A percentile compares a stretch with the other conserved stretches of the same genome.
Evolutionary conservation across 495 filamentous ascomycete genomes (phyloP).

Genomic region (Neurospora hispaniola): DNA sequence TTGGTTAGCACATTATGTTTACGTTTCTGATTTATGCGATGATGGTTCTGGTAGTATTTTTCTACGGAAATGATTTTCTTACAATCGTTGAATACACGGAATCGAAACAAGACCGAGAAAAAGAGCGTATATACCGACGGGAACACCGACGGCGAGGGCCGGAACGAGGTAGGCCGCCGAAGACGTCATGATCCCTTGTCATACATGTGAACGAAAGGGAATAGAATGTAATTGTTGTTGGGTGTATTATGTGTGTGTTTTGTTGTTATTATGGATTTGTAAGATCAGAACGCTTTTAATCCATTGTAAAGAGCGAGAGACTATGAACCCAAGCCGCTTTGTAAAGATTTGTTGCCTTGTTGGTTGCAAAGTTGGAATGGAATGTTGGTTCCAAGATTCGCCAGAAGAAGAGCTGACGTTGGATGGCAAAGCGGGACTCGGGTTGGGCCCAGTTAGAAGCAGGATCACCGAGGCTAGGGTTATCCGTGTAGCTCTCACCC

Average conservation of each 20-base stretch:
- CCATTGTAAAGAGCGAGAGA: background rate
- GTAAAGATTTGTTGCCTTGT: background rate
- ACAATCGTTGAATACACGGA: conserved; percentile 39
- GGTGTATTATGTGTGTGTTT: background rate
- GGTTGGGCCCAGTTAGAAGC: background rate
- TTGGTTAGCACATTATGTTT: background rate
- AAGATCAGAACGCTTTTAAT: background rate
- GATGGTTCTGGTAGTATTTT: background rate
- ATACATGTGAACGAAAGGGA: background rate
- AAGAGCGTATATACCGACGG: conserved; percentile 29
- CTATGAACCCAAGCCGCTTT: background rate
- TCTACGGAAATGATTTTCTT: background rate
- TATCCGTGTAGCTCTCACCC: background rate
- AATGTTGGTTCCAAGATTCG: background rate
- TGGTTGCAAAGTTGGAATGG: background rate
- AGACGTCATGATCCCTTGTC: background rate
- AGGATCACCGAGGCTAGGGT: background rate
- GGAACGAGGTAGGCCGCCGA: conserved; percentile 9
- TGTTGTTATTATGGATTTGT: background rate
- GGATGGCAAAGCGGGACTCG: background rate
- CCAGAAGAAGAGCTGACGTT: conserved; percentile 12
- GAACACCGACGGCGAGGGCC: conserved; percentile 32
- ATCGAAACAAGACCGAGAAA: conserved; percentile 38
- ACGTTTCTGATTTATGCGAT: no score
- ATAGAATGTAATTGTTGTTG: no score